phyloP scores from a whole-genome alignment of 345 rosid genomes.

The Populus pruinosa region DNA sequence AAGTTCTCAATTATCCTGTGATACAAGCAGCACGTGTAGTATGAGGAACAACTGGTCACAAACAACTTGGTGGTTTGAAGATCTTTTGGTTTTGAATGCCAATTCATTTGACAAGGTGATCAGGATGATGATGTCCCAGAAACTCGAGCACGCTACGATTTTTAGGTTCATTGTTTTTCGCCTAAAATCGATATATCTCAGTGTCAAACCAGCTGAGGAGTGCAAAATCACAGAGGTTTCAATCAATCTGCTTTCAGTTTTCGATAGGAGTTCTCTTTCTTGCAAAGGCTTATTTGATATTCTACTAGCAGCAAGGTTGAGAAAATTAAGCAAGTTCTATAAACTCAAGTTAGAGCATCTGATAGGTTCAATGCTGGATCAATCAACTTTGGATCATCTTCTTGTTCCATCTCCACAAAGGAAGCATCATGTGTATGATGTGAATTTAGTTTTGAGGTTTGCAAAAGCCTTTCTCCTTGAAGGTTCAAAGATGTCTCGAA shows the following conservation, averaged over 20 bases:
- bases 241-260: constrained; percentile 31
- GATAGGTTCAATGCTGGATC: constrained; percentile 47
- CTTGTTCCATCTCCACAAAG: constrained; percentile 30
- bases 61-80: constrained; percentile 46
- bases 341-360: constrained; percentile 34
- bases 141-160: constrained; percentile 29
- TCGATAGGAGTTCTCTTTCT: constrained; percentile 31
- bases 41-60: constrained; percentile 17
- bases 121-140: constrained; percentile 24
- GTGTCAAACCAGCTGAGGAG: constrained; percentile 22
- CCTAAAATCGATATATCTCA: constrained; percentile 27
- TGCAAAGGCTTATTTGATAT: constrained; percentile 43
- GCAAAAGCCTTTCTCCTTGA: constrained; percentile 28
- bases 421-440: constrained; percentile 38
- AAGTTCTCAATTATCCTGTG: constrained; percentile 28
- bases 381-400: constrained; percentile 44
- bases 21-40: constrained; percentile 34
- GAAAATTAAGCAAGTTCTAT: constrained; percentile 17
- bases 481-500: neutral
- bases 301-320: constrained; percentile 26
- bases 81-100: constrained; percentile 36
- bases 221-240: constrained; percentile 23
- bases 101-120: constrained; percentile 30
- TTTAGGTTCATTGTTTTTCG: constrained; percentile 42
- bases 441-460: constrained; percentile 46